Base-by-base conservation (phyloP, 352 stramenopile species). In the Pythium guiyangense region DNA sequence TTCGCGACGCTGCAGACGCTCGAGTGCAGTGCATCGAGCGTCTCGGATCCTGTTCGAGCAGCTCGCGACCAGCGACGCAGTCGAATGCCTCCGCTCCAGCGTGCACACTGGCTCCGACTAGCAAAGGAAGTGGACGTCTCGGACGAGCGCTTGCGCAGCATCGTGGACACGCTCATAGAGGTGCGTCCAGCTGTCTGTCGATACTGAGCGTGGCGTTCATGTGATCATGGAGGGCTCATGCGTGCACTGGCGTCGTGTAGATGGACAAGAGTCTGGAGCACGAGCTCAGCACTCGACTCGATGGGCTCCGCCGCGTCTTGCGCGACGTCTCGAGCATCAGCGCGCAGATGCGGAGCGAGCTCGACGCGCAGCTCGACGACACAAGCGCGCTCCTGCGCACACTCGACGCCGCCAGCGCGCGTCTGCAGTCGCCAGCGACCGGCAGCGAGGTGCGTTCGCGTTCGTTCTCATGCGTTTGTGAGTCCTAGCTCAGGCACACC, bases 21-120 rank as follows among this genome's bases (percentile, higher is more conserved):
- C 25, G 51, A 62, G 11, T 76, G 69, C 55, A 47, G 20, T 43
- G 39, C 55, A 2, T 44, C 54, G 25, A 4, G 0, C 6, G 48
- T 78, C 2, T 62, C 73, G 6, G 57, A 77, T 0, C 51, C 61
- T 9, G 17, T 79, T 18, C 56, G 52, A 15, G 49, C 55, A 34
- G 51, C 57, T 35, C 66, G 62, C 5, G 40, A 63, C 20, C 55
- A 46, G 42, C 61, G 70, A 2, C 68, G 59, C 46, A 39, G 52
- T 12, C 35, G 37, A 12, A 76, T 79, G 70, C 51, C 37, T 17
- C 22, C 69, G 12, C 18, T 69, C 0, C 29, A 66, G 18, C 66
- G 73, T 20, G 44, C 73, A 6, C n/a, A 62, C 50, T 83, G 73
- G 73, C 59, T 77, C 31, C 59, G 44, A 65, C 59, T 56, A 4